Conservation (phyloP, 805 yeast species). For the Wickerhamiella parazyma region DNA sequence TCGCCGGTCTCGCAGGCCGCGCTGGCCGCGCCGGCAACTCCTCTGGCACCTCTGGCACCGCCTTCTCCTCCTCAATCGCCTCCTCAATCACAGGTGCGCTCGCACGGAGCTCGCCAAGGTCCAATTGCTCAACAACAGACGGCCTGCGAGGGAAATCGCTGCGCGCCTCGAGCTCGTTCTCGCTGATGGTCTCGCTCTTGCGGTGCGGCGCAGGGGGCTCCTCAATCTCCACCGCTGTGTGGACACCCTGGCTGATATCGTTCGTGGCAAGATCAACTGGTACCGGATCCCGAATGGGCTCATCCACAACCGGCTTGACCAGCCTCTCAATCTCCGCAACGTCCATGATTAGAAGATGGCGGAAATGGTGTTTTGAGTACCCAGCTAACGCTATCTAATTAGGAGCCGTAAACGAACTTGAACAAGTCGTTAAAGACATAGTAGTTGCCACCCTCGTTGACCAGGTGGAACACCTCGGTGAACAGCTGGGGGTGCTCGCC, state of each 20-base stretch:
- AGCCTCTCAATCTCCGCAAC: background rate
- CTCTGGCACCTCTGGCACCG: background rate
- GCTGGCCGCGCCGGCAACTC: background rate
- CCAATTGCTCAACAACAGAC: background rate
- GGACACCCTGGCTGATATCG: background rate
- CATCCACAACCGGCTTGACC: background rate
- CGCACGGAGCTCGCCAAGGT: too few species aligned
- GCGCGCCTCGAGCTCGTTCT: background rate
- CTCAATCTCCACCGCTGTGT: background rate
- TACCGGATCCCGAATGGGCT: background rate
- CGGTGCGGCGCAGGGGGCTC: background rate
- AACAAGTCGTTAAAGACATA: constrained; percentile 93
- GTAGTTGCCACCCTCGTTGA: constrained; percentile 83
- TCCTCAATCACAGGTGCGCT: background rate
- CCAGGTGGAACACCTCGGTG: constrained; percentile 93
- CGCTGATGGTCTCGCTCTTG: background rate
- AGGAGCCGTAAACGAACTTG: constrained; percentile 40
- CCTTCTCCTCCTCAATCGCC: background rate
- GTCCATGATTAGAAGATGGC: background rate
- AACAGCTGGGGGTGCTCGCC: constrained; percentile 93
- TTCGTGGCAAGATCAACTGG: background rate
- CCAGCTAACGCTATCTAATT: background rate
- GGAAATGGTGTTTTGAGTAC: background rate
- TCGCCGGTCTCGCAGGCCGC: background rate
- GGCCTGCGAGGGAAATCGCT: background rate